Conservation (phyloP, 192 early-diverging fungal genomes). For the Linnemannia schmuckeri region DNA sequence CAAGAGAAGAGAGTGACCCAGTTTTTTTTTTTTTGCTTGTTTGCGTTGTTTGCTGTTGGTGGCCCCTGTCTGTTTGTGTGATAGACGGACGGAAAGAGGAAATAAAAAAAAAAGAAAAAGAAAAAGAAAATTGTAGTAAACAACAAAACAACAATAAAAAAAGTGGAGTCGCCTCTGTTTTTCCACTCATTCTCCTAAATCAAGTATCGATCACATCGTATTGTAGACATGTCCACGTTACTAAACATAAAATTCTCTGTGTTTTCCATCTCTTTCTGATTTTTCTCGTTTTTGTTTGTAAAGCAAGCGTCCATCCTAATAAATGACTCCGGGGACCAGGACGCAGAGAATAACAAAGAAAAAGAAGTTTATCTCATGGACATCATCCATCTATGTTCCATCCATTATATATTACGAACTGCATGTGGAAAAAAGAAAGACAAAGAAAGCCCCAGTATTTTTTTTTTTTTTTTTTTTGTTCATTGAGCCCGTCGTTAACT, state of each 20-base stretch:
- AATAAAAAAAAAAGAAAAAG: neutral
- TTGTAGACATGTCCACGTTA: neutral
- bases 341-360: neutral
- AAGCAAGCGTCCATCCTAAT: neutral
- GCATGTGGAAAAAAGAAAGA: neutral
- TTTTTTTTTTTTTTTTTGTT: neutral
- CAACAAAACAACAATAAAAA: neutral
- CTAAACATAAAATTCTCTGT: too few species aligned
- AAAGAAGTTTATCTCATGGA: neutral
- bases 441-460: neutral
- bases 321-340: neutral
- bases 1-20: neutral
- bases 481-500: neutral
- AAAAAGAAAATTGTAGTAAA: neutral
- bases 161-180: neutral
- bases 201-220: slow-evolving; percentile 2
- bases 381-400: neutral
- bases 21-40: neutral
- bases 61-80: neutral
- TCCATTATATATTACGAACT: neutral
- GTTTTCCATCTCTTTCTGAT: neutral
- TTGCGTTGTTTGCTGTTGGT: neutral
- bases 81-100: neutral
- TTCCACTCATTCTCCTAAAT: neutral
- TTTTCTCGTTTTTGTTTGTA: neutral